Conservation (phyloP, 2,329 filamentous ascomycete species). For the Colletotrichum limetticola region DNA sequence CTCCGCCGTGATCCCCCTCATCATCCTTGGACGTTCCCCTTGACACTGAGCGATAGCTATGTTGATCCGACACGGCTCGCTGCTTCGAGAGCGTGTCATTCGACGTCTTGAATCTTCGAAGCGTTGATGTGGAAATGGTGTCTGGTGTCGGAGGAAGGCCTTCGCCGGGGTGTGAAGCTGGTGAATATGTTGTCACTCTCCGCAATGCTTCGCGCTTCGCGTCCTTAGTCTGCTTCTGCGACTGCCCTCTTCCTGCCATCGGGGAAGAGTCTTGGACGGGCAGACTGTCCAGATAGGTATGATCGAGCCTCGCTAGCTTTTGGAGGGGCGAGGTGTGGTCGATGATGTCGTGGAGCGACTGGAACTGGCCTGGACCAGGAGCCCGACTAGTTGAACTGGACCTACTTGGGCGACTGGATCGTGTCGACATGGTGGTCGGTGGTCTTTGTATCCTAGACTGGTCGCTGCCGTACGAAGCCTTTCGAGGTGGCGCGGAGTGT, state of each 20-base stretch:
- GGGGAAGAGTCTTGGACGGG: slow-evolving; percentile 42
- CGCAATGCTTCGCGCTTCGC: slow-evolving; percentile 61
- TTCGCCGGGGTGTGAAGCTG: slow-evolving; percentile 52
- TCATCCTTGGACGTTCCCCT: slow-evolving; percentile 39
- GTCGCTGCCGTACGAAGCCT: slow-evolving; percentile 7
- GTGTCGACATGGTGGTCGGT: background rate
- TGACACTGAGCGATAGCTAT: slow-evolving; percentile 45
- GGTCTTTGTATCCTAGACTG: background rate
- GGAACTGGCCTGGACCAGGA: slow-evolving; percentile 49
- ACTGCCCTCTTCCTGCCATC: slow-evolving; percentile 34
- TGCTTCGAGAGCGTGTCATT: slow-evolving; percentile 57
- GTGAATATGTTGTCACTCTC: slow-evolving; percentile 60
- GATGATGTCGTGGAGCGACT: slow-evolving; percentile 59
- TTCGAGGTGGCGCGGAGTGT: background rate
- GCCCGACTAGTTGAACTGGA: slow-evolving; percentile 45
- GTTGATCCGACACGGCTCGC: slow-evolving; percentile 42
- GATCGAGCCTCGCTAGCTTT: slow-evolving; percentile 57
- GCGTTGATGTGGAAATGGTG: slow-evolving; percentile 67
- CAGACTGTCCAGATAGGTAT: slow-evolving; percentile 40
- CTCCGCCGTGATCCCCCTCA: slow-evolving; percentile 32
- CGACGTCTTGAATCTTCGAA: slow-evolving; percentile 61
- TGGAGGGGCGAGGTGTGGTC: slow-evolving; percentile 61
- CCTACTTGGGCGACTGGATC: slow-evolving; percentile 24
- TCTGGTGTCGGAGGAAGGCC: slow-evolving; percentile 68
- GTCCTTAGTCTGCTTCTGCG: slow-evolving; percentile 49